phyloP scores from a whole-genome alignment of 371 early-diverging fungal genomes.

The Capillidium rhysosporum region DNA sequence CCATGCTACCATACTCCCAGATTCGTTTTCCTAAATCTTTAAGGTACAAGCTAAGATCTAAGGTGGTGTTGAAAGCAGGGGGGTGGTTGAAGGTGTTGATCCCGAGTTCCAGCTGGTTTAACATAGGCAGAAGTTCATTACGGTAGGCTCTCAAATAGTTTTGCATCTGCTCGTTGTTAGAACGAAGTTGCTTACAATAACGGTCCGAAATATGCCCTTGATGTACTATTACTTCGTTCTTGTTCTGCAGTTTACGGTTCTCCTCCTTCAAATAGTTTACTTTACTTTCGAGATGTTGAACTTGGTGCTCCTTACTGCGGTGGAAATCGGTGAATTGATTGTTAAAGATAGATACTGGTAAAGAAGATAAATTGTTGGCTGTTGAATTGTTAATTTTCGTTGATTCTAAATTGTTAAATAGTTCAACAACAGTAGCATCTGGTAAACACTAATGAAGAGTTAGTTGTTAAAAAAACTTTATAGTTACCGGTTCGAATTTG shows the following conservation, averaged over 20 bases:
- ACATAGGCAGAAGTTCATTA: background rate
- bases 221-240: background rate
- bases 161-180: conserved; percentile 2
- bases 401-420: background rate
- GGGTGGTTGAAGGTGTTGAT: background rate
- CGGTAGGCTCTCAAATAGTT: background rate
- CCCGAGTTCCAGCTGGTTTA: background rate
- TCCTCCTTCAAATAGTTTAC: background rate
- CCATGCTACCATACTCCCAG: conserved; percentile 3
- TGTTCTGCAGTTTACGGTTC: background rate
- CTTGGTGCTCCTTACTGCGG: background rate
- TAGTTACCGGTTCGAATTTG: background rate
- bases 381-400: background rate
- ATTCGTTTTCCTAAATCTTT: conserved; percentile 4
- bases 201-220: background rate
- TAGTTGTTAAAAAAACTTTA: background rate
- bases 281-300: background rate
- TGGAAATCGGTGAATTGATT: conserved; percentile 3
- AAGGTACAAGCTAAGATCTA: background rate
- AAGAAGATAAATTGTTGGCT: background rate
- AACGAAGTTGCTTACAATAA: background rate
- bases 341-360: conserved; percentile 1
- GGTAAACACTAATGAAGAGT: background rate
- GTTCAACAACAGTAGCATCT: background rate
- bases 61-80: background rate